These are phyloP conservation scores for Cyberlindnera samutprakarnensis DNA, from an alignment of 805 yeast species.

Conservation along the genomic window DNA sequence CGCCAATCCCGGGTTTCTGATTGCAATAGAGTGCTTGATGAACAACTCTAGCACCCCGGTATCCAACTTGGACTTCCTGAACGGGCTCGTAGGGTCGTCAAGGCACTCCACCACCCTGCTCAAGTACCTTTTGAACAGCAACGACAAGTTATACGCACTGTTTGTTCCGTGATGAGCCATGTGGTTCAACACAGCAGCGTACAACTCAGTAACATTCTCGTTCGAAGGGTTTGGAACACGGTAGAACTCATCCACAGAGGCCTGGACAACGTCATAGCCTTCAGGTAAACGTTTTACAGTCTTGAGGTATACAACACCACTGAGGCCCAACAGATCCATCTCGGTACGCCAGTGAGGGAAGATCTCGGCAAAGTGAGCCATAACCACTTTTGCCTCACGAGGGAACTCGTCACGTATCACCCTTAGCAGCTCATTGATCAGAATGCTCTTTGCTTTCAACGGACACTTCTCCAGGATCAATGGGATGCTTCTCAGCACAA, in stretches of 20 bases:
- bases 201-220: conserved; percentile 12
- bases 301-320: conserved; percentile 8
- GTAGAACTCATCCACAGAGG: conserved; percentile 9
- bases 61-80: conserved; percentile 9
- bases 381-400: conserved; percentile 12
- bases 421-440: conserved; percentile 13
- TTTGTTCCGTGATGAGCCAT: conserved; percentile 5
- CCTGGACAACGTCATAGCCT: conserved; percentile 2
- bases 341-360: conserved; percentile 8
- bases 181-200: conserved; percentile 8
- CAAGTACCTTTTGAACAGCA: conserved; percentile 4
- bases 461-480: conserved; percentile 8
- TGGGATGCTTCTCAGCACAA: conserved; percentile 12
- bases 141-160: not conserved
- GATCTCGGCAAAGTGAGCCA: conserved; percentile 17
- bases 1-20: conserved; percentile 10
- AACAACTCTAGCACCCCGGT: conserved; percentile 13
- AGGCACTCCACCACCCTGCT: not conserved
- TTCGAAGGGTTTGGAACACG: conserved; percentile 7
- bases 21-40: conserved; percentile 5
- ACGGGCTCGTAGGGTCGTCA: conserved; percentile 8
- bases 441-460: conserved; percentile 1
- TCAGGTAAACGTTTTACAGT: not conserved
- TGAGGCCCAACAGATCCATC: conserved; percentile 14
- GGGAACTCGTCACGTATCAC: conserved; percentile 14